Evolutionary conservation across 2,329 filamentous ascomycete genomes (phyloP).

Genomic region (Aspergillus sp.): DNA sequence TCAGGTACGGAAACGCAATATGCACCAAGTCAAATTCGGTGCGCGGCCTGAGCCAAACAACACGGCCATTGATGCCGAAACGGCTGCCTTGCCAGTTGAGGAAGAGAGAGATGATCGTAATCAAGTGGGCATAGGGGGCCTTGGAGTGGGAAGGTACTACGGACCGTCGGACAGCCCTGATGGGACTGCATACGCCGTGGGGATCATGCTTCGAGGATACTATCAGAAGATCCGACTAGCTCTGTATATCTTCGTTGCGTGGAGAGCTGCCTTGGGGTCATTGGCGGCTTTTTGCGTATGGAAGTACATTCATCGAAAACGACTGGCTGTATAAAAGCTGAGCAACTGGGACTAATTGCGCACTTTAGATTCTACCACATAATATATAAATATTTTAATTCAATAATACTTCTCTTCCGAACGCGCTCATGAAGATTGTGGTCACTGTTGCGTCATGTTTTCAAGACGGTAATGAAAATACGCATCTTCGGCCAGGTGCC

Average conservation of each 20-base stretch:
- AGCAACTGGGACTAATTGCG: neutral
- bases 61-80: slow-evolving; percentile 40
- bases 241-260: slow-evolving; percentile 46
- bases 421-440: neutral
- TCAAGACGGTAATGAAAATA: slow-evolving; percentile 16
- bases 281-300: slow-evolving; percentile 35
- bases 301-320: slow-evolving; percentile 31
- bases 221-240: slow-evolving; percentile 46
- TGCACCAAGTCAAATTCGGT: slow-evolving; percentile 37
- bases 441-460: neutral
- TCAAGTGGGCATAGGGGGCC: slow-evolving; percentile 44
- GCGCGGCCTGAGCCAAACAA: slow-evolving; percentile 37
- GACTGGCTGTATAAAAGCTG: slow-evolving; percentile 4
- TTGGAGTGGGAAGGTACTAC: slow-evolving; percentile 42
- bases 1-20: slow-evolving; percentile 59
- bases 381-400: neutral
- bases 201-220: slow-evolving; percentile 50
- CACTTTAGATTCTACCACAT: neutral
- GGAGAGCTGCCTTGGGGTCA: slow-evolving; percentile 40
- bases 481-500: neutral
- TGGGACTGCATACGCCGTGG: slow-evolving; percentile 42
- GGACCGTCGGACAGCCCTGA: slow-evolving; percentile 31
- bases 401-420: neutral
- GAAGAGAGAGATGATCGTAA: slow-evolving; percentile 34
- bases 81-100: slow-evolving; percentile 36